phyloP scores from a whole-genome alignment of 2,329 filamentous ascomycete species.

The Aureobasidium sp. region DNA sequence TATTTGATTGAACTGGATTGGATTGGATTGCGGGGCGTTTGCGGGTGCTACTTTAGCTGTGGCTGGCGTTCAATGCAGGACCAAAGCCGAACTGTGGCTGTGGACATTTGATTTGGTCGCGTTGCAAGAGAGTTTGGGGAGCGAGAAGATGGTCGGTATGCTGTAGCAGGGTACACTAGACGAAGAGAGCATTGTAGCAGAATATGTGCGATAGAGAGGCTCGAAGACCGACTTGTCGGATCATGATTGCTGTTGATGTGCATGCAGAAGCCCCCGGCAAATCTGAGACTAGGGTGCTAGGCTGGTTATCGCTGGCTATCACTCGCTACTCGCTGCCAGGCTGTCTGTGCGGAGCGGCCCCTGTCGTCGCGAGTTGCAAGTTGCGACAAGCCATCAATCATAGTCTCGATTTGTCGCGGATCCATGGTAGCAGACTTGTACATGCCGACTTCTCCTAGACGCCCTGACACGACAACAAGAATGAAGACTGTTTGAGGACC shows the following conservation, averaged over 20 bases:
- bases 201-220: background rate
- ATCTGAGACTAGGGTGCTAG: background rate
- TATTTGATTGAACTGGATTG: too few species aligned
- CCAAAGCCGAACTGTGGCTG: background rate
- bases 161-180: background rate
- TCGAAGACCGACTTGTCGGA: background rate
- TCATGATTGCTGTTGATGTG: background rate
- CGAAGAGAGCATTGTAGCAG: background rate
- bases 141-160: background rate
- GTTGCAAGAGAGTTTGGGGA: too few species aligned
- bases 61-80: background rate
- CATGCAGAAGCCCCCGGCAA: background rate
- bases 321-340: too few species aligned
- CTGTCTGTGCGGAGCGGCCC: background rate
- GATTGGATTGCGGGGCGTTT: background rate
- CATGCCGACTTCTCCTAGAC: background rate
- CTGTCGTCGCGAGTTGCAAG: background rate
- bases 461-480: background rate
- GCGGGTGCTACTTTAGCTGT: background rate
- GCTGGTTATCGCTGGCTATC: background rate
- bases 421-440: background rate
- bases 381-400: background rate
- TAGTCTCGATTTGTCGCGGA: background rate
- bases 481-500: background rate
- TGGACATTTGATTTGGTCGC: background rate